A percentile compares a stretch with the other conserved stretches of the same genome.
phyloP scores from a whole-genome alignment of 2,329 filamentous ascomycete species.

The Colletotrichum kahawae region DNA sequence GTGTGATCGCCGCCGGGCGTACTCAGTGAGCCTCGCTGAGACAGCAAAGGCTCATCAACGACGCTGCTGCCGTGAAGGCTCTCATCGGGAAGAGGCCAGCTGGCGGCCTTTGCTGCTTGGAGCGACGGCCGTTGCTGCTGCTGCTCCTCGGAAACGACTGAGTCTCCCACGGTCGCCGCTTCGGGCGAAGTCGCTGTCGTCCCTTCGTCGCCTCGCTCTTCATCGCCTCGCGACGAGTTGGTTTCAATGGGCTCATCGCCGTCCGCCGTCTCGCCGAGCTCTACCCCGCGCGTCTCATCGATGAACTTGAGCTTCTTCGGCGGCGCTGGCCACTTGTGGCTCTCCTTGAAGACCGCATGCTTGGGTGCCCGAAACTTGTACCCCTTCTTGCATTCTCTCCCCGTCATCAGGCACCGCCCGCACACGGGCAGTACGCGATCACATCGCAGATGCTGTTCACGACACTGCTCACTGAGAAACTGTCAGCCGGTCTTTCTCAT shows the following conservation, averaged over 20 bases:
- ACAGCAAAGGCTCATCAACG: not conserved
- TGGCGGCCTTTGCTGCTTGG: constrained; percentile 10
- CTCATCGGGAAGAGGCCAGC: constrained; percentile 5
- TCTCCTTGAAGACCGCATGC: constrained; percentile 17
- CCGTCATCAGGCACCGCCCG: constrained; percentile 20
- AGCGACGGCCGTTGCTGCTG: not conserved
- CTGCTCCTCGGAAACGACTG: not conserved
- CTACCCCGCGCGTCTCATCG: constrained; percentile 15
- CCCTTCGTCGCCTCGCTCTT: not conserved
- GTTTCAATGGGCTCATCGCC: not conserved
- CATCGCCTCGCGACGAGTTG: not conserved
- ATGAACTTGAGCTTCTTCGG: constrained; percentile 20
- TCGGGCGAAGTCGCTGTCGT: not conserved
- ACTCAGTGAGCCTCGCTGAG: not conserved
- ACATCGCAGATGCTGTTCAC: constrained; percentile 54
- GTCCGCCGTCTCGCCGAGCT: constrained; percentile 10
- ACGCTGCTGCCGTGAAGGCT: not conserved
- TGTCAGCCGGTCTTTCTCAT: not conserved
- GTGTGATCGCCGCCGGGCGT: not conserved
- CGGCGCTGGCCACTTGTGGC: constrained; percentile 19
- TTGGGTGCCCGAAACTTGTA: constrained; percentile 24
- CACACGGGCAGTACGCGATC: constrained; percentile 21
- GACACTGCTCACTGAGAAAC: constrained; percentile 46
- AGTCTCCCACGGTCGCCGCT: not conserved
- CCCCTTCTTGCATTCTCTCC: constrained; percentile 22